phyloP scores from a whole-genome alignment of 345 rosid genomes.

The Passiflora organensis region DNA sequence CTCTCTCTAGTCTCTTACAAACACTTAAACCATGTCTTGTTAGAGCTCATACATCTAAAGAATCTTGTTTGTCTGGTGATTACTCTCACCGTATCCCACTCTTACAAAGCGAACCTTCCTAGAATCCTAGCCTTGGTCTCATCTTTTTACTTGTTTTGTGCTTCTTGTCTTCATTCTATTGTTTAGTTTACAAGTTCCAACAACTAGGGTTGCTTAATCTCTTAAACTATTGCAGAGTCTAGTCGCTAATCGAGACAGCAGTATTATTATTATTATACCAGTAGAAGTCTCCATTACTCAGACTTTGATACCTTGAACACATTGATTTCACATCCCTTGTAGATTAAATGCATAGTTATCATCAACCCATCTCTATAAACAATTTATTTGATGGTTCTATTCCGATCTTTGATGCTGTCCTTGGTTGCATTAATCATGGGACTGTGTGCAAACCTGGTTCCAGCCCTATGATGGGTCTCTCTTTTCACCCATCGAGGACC shows the following conservation, averaged over 20 bases:
- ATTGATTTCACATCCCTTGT: slow-evolving; percentile 45
- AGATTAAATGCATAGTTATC: slow-evolving; percentile 29
- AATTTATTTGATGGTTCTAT: slow-evolving; percentile 56
- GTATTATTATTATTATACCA: slow-evolving; percentile 33
- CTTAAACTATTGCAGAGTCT: slow-evolving; percentile 14
- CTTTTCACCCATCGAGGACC: slow-evolving; percentile 8
- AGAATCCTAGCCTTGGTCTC: too few relatives aligned
- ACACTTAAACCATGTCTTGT: too few relatives aligned
- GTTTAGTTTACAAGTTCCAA: slow-evolving; percentile 53
- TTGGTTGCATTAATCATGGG: slow-evolving; percentile 9
- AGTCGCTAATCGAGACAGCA: slow-evolving; percentile 23
- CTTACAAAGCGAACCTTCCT: slow-evolving; percentile 43
- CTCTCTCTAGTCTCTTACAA: too few relatives aligned
- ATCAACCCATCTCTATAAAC: slow-evolving; percentile 30
- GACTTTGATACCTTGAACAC: slow-evolving; percentile 44
- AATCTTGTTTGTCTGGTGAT: slow-evolving; percentile 38
- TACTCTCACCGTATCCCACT: slow-evolving; percentile 27
- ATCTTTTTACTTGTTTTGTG: slow-evolving; percentile 39
- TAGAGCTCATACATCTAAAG: slow-evolving; percentile 34
- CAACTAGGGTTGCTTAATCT: slow-evolving; percentile 41
- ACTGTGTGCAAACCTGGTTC: slow-evolving; percentile 18
- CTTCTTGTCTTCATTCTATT: slow-evolving; percentile 44
- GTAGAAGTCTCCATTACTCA: slow-evolving; percentile 55
- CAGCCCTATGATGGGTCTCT: slow-evolving; percentile 11
- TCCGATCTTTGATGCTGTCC: slow-evolving; percentile 51